phyloP scores from a whole-genome alignment of 1,284 basidiomycete genomes.

The Pseudozyma thailandica region DNA sequence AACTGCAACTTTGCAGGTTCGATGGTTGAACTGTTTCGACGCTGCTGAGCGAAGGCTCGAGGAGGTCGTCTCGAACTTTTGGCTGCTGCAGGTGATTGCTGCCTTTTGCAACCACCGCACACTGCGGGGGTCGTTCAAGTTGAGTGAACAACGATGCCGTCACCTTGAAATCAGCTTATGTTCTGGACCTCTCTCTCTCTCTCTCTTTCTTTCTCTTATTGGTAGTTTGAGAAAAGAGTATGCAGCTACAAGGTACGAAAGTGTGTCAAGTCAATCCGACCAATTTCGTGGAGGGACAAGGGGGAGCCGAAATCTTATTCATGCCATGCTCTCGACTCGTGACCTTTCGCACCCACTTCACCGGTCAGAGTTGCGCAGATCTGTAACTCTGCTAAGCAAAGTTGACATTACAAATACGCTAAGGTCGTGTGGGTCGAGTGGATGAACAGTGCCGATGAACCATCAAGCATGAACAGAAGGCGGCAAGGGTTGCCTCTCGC shows the following conservation, averaged over 20 bases:
- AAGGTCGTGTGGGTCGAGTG: no score
- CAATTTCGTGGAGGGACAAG: not conserved
- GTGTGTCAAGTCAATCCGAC: not conserved
- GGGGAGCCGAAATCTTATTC: not conserved
- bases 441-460: no score
- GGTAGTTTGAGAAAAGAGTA: not conserved
- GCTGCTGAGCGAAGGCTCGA: not conserved
- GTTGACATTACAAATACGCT: no score
- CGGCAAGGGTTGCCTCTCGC: no score
- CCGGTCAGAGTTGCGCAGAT: no score
- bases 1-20: no score
- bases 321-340: not conserved
- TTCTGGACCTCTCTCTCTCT: not conserved
- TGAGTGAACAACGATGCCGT: slow-evolving; percentile 14
- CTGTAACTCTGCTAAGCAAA: no score
- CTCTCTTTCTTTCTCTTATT: no score
- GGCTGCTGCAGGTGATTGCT: no score
- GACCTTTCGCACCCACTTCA: not conserved
- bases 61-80: not conserved
- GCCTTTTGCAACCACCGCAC: not conserved
- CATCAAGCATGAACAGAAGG: no score
- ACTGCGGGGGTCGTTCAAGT: slow-evolving; percentile 3
- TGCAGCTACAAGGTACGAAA: not conserved
- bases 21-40: not conserved
- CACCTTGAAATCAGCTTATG: slow-evolving; percentile 14